Percentiles rank a stretch among this genome's conserved stretches.
Conservation (phyloP, 2,329 filamentous ascomycete genomes). For the Cercospora sojina region DNA sequence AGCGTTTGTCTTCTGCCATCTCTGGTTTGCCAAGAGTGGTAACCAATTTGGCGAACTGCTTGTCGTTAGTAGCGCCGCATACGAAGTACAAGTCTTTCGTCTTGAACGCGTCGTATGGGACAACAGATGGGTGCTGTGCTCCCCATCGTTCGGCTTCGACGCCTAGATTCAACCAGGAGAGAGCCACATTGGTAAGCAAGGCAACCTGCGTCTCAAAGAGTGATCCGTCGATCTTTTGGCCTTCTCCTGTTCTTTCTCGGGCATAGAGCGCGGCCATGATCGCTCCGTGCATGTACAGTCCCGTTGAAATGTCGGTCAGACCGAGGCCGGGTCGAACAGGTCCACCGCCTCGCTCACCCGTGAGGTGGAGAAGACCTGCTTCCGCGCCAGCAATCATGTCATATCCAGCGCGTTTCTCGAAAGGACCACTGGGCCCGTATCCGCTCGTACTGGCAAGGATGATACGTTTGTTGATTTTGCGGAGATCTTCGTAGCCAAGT, state of each 20-base stretch:
- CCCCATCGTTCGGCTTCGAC: conserved; percentile 48
- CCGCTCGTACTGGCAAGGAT: conserved; percentile 49
- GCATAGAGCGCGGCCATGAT: conserved; percentile 46
- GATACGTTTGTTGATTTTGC: conserved; percentile 41
- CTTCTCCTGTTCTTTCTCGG: conserved; percentile 41
- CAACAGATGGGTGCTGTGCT: conserved; percentile 49
- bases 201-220: conserved; percentile 49
- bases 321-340: conserved; percentile 47
- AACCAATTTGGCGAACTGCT: conserved; percentile 42
- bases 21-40: conserved; percentile 31
- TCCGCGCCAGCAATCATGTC: conserved; percentile 49
- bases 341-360: conserved; percentile 43
- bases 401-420: conserved; percentile 46
- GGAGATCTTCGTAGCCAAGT: conserved; percentile 43
- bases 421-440: conserved; percentile 46
- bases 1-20: conserved; percentile 34
- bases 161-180: conserved; percentile 43
- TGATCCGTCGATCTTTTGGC: conserved; percentile 48
- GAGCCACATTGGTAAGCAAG: conserved; percentile 46
- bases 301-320: conserved; percentile 48
- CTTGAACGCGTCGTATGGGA: conserved; percentile 49
- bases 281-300: conserved; percentile 48
- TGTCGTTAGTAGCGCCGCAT: conserved; percentile 38
- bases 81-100: conserved; percentile 35
- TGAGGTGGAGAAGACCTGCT: conserved; percentile 47